Conservation (phyloP, 192 early-diverging fungal species). For the Jimgerdemannia flammicorona region DNA sequence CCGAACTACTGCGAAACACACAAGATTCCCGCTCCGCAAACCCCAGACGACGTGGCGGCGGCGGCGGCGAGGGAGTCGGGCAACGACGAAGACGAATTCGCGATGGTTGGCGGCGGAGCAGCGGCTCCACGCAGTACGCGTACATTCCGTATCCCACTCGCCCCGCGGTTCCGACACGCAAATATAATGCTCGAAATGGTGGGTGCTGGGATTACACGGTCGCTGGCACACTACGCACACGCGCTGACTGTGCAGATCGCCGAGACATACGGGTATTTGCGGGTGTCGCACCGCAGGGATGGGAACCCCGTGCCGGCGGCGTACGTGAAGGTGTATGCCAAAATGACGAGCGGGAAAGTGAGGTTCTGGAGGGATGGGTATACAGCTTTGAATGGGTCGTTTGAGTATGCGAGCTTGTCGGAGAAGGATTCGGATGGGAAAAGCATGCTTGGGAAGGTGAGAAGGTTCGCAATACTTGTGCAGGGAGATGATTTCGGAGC, state of each 20-base stretch:
- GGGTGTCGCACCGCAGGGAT: constrained; percentile 21
- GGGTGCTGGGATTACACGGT: constrained; percentile 19
- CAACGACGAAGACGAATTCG: neutral
- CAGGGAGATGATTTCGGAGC: constrained; percentile 13
- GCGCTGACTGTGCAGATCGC: constrained; percentile 33
- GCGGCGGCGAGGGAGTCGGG: constrained; percentile 1
- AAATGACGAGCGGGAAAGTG: constrained; percentile 21
- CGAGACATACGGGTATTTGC: constrained; percentile 33
- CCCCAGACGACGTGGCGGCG: neutral
- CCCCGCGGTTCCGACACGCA: constrained; percentile 21
- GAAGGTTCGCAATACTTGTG: constrained; percentile 21
- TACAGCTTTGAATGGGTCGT: constrained; percentile 44
- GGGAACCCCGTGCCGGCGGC: constrained; percentile 34
- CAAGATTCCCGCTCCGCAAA: neutral
- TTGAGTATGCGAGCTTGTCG: constrained; percentile 41
- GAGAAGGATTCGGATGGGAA: constrained; percentile 23
- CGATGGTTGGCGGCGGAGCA: constrained; percentile 11
- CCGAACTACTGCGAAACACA: constrained; percentile 30
- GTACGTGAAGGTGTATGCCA: constrained; percentile 49
- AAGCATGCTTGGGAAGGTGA: constrained; percentile 1
- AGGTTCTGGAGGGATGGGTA: constrained; percentile 55
- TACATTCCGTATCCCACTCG: constrained; percentile 17
- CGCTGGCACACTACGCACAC: constrained; percentile 40
- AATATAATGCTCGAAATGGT: constrained; percentile 27
- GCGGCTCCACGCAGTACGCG: constrained; percentile 8